Conservation (phyloP, 768 basidiomycete species). For the Russula olivacea region DNA sequence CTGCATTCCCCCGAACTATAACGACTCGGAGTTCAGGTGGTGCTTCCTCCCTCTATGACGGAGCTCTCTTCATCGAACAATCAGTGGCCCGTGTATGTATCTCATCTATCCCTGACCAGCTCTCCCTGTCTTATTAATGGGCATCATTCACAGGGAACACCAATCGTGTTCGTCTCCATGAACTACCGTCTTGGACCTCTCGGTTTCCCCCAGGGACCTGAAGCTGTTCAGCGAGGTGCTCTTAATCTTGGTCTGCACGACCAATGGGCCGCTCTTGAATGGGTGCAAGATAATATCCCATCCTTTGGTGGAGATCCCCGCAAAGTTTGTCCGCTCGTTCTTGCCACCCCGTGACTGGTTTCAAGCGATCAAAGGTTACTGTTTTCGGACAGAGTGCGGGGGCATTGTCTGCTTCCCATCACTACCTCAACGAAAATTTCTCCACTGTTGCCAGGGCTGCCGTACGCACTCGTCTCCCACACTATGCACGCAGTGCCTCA, state of each 20-base stretch:
- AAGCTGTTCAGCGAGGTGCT: constrained; percentile 35
- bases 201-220: constrained; percentile 42
- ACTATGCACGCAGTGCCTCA: neutral
- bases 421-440: constrained; percentile 31
- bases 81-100: constrained; percentile 20
- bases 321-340: constrained; percentile 12
- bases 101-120: neutral
- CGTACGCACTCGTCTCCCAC: constrained; percentile 14
- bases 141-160: constrained; percentile 12
- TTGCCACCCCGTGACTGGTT: neutral
- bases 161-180: constrained; percentile 43
- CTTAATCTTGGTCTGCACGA: constrained; percentile 46
- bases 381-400: constrained; percentile 40
- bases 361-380: constrained; percentile 30
- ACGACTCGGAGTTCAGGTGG: neutral
- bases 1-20: neutral
- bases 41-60: constrained; percentile 7
- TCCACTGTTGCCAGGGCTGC: constrained; percentile 27
- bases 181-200: constrained; percentile 49
- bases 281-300: constrained; percentile 31
- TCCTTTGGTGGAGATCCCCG: constrained; percentile 31
- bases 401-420: constrained; percentile 32
- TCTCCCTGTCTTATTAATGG: neutral
- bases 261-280: constrained; percentile 32
- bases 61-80: constrained; percentile 9